Percentiles rank a stretch among this genome's conserved stretches.
phyloP scores from a whole-genome alignment of 129 eudicot species.

The Pittosporum tobira region DNA sequence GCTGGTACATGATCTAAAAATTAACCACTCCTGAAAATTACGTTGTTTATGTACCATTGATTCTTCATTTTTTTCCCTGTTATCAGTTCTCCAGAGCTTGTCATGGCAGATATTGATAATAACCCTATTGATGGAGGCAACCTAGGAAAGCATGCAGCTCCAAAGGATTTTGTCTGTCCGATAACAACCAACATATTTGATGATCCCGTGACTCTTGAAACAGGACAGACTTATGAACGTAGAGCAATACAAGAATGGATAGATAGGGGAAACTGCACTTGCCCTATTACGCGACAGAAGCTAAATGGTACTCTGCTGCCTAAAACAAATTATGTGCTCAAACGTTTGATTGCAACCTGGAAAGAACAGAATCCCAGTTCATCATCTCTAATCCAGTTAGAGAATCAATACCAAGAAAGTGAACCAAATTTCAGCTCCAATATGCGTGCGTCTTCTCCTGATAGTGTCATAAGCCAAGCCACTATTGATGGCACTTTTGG shows the following conservation, averaged over 20 bases:
- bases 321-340: slow-evolving; percentile 71
- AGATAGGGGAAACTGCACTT: slow-evolving; percentile 58
- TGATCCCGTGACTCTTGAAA: slow-evolving; percentile 81
- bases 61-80: slow-evolving; percentile 16
- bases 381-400: slow-evolving; percentile 10
- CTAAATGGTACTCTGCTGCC: slow-evolving; percentile 51
- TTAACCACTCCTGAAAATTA: not conserved
- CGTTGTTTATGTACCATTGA: slow-evolving; percentile 7
- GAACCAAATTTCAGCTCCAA: slow-evolving; percentile 21
- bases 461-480: slow-evolving; percentile 45
- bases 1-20: slow-evolving; percentile 24
- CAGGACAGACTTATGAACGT: slow-evolving; percentile 79
- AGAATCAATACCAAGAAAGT: slow-evolving; percentile 15
- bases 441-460: slow-evolving; percentile 28
- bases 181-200: slow-evolving; percentile 59
- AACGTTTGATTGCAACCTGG: slow-evolving; percentile 78
- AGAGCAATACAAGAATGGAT: slow-evolving; percentile 85
- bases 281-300: slow-evolving; percentile 75
- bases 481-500: slow-evolving; percentile 38
- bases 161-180: slow-evolving; percentile 84
- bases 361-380: slow-evolving; percentile 32
- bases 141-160: slow-evolving; percentile 53
- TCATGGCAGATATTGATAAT: slow-evolving; percentile 44
- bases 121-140: slow-evolving; percentile 31
- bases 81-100: slow-evolving; percentile 32